Base-by-base conservation (phyloP, 371 early-diverging fungal species). In the Mortierella sp. region DNA sequence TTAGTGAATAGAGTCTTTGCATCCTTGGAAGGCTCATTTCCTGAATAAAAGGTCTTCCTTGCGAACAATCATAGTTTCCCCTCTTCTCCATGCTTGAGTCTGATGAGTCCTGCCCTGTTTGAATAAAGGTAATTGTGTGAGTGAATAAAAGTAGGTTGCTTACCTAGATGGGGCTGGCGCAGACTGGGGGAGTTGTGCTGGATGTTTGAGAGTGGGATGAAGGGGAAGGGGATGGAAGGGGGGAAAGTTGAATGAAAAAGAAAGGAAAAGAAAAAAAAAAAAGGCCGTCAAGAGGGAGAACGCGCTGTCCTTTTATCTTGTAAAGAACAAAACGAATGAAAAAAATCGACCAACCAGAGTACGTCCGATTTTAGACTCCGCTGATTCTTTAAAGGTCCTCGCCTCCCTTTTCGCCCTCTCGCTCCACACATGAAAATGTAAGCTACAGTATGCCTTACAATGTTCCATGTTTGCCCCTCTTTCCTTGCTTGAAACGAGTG, bases 191-290 rank as follows among this genome's bases (percentile, higher is more conserved):
- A 19, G 29, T 19, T 22, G 48, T 68, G 67, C 2, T 24, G 65
- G 53, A 44, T 29, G 50, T 37, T 37, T 31, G 22, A 8, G 39
- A 26, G 26, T 47, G 40, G 41, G 45, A 48, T 22, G 39, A 10
- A 7, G 31, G 19, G 50, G 44, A 50, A 41, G 16, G 43, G 41
- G 50, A 63, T n/a, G 39, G 43, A 34, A 66, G 37, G 24, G 55
- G 50, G 43, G n/a, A n/a, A n/a, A 55, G 47, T 44, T 45, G 64
- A 43, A 14, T 29, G 29, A 58, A 50, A 66, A 58, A 66, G 65
- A 39, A 71, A 44, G 16, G 31, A 22, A 9, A 26, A 43, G 66
- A 55, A 66, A 41, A 66, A 40, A 47, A 34, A 29, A 24, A 14
- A 48, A 31, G 40, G 29, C 31, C 22, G 19, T 47, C 26, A 67